A percentile compares a stretch with the other conserved stretches of the same genome.
phyloP scores from a whole-genome alignment of 495 filamentous ascomycete genomes.

The Pyrenopolyporus hunteri region DNA sequence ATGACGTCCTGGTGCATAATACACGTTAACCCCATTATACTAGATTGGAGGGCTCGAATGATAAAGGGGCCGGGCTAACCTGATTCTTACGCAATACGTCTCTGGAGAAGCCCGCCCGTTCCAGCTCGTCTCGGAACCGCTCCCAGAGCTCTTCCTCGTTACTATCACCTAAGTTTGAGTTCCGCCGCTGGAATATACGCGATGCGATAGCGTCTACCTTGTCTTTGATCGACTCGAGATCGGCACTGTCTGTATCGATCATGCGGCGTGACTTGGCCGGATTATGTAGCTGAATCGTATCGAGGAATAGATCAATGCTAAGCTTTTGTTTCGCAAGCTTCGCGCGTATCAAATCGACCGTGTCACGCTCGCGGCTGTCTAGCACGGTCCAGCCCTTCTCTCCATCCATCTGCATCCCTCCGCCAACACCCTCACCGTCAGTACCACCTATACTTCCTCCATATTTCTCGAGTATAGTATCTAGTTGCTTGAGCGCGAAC shows the following conservation, averaged over 20 bases:
- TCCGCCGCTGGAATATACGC: constrained; percentile 48
- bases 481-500: constrained; percentile 54
- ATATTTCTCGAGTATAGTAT: constrained; percentile 52
- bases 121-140: constrained; percentile 58
- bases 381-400: constrained; percentile 41
- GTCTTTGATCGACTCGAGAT: constrained; percentile 52
- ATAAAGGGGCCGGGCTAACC: constrained; percentile 39
- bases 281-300: constrained; percentile 53
- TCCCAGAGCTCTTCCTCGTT: constrained; percentile 60
- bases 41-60: constrained; percentile 4
- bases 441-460: constrained; percentile 16
- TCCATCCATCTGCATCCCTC: constrained; percentile 29
- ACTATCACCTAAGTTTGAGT: constrained; percentile 45
- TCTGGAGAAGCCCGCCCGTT: constrained; percentile 58
- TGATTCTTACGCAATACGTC: constrained; percentile 58
- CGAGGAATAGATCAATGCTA: constrained; percentile 54
- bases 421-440: constrained; percentile 9
- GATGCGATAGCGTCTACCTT: constrained; percentile 59
- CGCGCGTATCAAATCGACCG: constrained; percentile 45
- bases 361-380: constrained; percentile 41
- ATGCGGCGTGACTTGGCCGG: constrained; percentile 43
- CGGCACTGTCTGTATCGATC: constrained; percentile 34
- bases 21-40: constrained; percentile 30
- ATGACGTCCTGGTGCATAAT: constrained; percentile 53
- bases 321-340: constrained; percentile 49